phyloP scores from a whole-genome alignment of 148 eudicot genomes.

The Amaranthus cruentus region DNA sequence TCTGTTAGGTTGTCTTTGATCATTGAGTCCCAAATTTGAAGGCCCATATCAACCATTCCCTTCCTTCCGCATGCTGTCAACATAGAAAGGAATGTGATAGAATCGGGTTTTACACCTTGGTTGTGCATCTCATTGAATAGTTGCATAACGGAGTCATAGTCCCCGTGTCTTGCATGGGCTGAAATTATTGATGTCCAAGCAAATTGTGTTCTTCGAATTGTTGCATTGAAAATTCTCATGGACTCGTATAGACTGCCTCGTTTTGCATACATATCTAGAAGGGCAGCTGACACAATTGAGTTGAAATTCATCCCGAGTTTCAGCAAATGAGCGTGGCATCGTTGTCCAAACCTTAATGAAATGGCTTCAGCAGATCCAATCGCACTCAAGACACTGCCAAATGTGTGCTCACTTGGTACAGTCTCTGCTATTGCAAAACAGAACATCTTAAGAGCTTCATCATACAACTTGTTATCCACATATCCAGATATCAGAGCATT shows the following conservation, averaged over 20 bases:
- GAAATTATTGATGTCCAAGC: constrained; percentile 92
- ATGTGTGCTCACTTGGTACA: constrained; percentile 61
- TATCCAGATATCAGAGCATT: constrained; percentile 79
- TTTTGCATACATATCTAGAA: constrained; percentile 92
- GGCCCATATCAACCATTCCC: constrained; percentile 83
- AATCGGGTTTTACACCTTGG: constrained; percentile 55
- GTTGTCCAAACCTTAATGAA: constrained; percentile 64
- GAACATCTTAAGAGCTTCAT: constrained; percentile 63
- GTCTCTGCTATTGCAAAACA: constrained; percentile 38
- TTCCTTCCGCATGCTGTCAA: constrained; percentile 78
- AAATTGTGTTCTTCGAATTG: constrained; percentile 48
- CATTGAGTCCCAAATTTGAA: constrained; percentile 57
- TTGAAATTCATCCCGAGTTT: constrained; percentile 57
- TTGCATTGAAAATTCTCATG: constrained; percentile 46
- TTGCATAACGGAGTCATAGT: constrained; percentile 66
- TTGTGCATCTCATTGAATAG: constrained; percentile 55
- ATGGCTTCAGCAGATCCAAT: constrained; percentile 73
- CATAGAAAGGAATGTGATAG: constrained; percentile 69
- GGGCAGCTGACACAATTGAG: constrained; percentile 57
- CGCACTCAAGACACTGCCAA: constrained; percentile 76
- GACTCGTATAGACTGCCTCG: constrained; percentile 81
- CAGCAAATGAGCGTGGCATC: constrained; percentile 54
- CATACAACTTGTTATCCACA: constrained; percentile 50
- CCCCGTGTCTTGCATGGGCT: constrained; percentile 85
- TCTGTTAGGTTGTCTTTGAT: constrained; percentile 44